Conservation (phyloP, 1,139 yeast species). For the Hansenula sp. region DNA sequence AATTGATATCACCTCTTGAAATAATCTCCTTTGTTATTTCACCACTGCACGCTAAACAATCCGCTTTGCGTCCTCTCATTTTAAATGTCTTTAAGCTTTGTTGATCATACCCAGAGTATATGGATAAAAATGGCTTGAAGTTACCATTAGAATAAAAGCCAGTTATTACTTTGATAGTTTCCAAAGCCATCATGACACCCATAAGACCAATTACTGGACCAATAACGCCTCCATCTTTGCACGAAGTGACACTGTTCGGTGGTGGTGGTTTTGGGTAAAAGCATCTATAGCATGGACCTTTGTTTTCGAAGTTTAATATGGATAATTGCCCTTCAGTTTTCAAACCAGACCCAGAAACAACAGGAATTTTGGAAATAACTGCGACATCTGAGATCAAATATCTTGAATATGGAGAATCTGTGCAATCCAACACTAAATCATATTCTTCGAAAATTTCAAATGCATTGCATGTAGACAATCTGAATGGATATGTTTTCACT, state of each 20-base stretch:
- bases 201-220: slow-evolving; percentile 95
- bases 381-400: slow-evolving; percentile 86
- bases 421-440: slow-evolving; percentile 85
- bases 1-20: slow-evolving; percentile 48
- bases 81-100: slow-evolving; percentile 71
- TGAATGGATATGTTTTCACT: slow-evolving; percentile 47
- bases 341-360: slow-evolving; percentile 90
- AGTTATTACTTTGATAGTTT: slow-evolving; percentile 71
- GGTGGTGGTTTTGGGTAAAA: slow-evolving; percentile 91
- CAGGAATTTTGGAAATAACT: slow-evolving; percentile 62
- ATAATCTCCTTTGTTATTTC: slow-evolving; percentile 44
- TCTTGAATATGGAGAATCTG: slow-evolving; percentile 87
- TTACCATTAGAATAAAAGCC: slow-evolving; percentile 46
- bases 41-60: slow-evolving; percentile 67
- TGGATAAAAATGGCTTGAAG: slow-evolving; percentile 65
- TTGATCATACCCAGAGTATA: slow-evolving; percentile 71
- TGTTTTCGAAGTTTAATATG: slow-evolving; percentile 59
- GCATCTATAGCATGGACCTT: slow-evolving; percentile 94
- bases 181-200: slow-evolving; percentile 88
- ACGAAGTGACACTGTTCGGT: slow-evolving; percentile 74
- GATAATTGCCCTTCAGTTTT: slow-evolving; percentile 89
- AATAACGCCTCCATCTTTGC: slow-evolving; percentile 92
- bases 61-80: slow-evolving; percentile 65
- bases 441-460: slow-evolving; percentile 57
- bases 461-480: slow-evolving; percentile 56